Evolutionary conservation across 441 rosid genomes (phyloP), one percentile per base, ranked within the genome.

Genomic region (Flueggea neowawraea): DNA sequence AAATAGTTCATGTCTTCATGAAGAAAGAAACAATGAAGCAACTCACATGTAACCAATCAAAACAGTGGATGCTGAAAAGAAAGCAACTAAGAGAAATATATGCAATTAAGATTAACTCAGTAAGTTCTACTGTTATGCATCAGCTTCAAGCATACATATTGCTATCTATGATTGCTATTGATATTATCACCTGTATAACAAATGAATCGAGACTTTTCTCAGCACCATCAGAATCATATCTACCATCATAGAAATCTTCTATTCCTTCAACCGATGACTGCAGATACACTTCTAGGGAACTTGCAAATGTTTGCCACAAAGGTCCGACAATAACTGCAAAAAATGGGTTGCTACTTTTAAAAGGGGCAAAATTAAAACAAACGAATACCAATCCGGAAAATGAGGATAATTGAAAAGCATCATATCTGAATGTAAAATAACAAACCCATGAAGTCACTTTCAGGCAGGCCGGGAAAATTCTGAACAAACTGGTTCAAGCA

Each of bases 161-260:
- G n/a, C n/a, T 12, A 54, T 55, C 52, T 31, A 59, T 36, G 61
- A 60, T 47, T 62, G 51, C 22, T 36, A 61, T 50, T 45, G 58
- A 68, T 60, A 51, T 14, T 52, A 52, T 65, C 78, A 91, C 99
- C 96, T 91, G 99, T 70, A 91, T 70, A 72, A 89, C 75, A 73
- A 94, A 94, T 61, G 96, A 87, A 79, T 91, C 97, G 72, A 94
- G 90, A 76, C 96, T 87, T 77, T 71, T 91, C 77, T 94, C 97
- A 57, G 79, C 91, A 72, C 99, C 97, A 82, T 94, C 99, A 12
- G 96, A 94, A 72, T 91, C 99, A 73, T 94, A 94, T 70, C 84
- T 80, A 68, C 84, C 99, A 48, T 83, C 94, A 74, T 67, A 91
- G 16, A 94, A 63, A 75, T 89, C 90, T 77, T 84, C 95, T 58